Evolutionary conservation across 2,329 filamentous ascomycete species (phyloP), one percentile per base, ranked within the genome.

Genomic region (Bipolaris victoriae): DNA sequence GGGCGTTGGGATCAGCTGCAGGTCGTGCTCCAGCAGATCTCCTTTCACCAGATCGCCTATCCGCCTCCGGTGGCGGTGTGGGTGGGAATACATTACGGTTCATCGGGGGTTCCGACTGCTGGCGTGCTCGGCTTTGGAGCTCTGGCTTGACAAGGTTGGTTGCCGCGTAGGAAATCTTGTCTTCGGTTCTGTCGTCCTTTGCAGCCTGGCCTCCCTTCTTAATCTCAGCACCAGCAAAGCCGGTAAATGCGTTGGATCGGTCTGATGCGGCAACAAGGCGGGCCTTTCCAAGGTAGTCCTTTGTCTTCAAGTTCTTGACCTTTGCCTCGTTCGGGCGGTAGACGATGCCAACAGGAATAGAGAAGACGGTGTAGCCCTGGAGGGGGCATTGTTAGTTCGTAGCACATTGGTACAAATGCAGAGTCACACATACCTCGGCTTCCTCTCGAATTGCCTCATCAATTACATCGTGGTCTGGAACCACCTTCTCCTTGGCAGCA

Each of bases 271-370:
- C 95, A 7, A 99, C 91, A 33, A 99, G 82, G 58, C 92, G 87
- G n/a, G 95, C 92, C 78, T 97, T 97, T 60, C 95, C 95, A 3
- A 99, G 87, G 70, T 99, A 99, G 74, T 99, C 93, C 76, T 98
- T 98, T 20, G 92, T 91, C 82, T 97, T 97, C 70, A 99, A 82
- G 72, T 99, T 99, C 79, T 96, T 96, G 65, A 99, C 95, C 78
- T 99, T 99, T 62, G 95, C 93, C 71, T 96, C 93, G 74, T 97
- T 98, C 20, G 95, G 95, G 57, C 95, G 85, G 78, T 98, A 99
- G 15, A 99, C 86, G 31, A 97, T 91, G 22, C 95, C 95, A 11
- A 98, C 93, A 0, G 95, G 95, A 51, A 98, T 98, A 0, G 93
- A 98, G 79, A 99, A 99, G 40, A 99, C 95, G 0, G 95, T 98